Evolutionary conservation across 371 early-diverging fungal genomes (phyloP).

Genomic region (Actinomucor elegans): DNA sequence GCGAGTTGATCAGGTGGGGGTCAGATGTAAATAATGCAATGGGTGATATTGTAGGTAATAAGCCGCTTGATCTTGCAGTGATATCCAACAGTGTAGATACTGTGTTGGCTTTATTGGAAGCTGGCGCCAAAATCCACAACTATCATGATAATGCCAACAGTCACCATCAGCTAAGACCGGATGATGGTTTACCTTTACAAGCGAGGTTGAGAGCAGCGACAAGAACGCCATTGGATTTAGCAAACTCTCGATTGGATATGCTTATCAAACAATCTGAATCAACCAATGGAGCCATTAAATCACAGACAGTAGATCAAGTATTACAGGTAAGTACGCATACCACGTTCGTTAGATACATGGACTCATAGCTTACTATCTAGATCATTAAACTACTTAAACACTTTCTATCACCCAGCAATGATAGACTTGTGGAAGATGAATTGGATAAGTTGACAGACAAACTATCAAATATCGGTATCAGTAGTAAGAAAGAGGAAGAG

Average conservation of each 20-base stretch:
- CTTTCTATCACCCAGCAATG: constrained; percentile 22
- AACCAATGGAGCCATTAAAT: not conserved
- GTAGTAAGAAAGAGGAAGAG: not conserved
- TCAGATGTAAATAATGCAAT: constrained; percentile 48
- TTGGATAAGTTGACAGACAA: constrained; percentile 15
- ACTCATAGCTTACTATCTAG: constrained; percentile 11
- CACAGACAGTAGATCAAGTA: constrained; percentile 22
- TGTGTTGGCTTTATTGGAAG: constrained; percentile 40
- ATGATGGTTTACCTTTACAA: constrained; percentile 15
- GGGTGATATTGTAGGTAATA: constrained; percentile 51
- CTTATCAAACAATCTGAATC: constrained; percentile 22
- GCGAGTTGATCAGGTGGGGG: constrained; percentile 32
- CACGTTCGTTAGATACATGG: too few relatives aligned
- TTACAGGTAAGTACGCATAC: constrained; percentile 16
- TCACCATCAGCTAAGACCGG: not conserved
- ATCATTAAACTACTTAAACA: constrained; percentile 41
- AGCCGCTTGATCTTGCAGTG: constrained; percentile 47
- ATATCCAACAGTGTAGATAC: constrained; percentile 47
- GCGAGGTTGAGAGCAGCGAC: constrained; percentile 11
- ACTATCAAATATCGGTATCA: constrained; percentile 5
- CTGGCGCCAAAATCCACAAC: constrained; percentile 20
- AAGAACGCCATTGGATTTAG: constrained; percentile 37
- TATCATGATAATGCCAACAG: not conserved
- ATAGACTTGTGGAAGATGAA: constrained; percentile 11
- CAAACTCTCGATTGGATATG: constrained; percentile 39